Conservation (phyloP, 2,329 filamentous ascomycete species). For the Epichloe gansuensis region DNA sequence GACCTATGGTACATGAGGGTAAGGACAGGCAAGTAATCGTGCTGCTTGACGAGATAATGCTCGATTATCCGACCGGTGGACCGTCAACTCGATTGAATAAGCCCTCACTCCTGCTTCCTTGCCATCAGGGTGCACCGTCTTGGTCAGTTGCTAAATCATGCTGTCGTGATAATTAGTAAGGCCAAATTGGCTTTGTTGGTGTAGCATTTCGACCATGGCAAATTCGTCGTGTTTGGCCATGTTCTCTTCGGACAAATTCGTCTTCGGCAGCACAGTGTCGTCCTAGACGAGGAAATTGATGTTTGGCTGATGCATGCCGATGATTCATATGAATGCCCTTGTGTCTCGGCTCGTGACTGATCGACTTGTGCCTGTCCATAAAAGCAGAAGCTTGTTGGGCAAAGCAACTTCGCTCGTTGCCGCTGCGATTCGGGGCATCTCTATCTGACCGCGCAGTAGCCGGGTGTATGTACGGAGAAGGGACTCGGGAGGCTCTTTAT, state of each 20-base stretch:
- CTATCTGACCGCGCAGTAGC: neutral
- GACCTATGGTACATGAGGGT: neutral
- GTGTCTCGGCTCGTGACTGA: neutral
- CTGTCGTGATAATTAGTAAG: neutral
- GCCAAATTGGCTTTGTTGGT: neutral
- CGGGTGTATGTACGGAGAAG: no score
- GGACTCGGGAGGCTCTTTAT: neutral
- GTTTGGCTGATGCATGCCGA: neutral
- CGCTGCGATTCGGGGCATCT: neutral
- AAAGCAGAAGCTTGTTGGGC: neutral
- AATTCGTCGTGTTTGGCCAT: neutral
- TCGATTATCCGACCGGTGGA: conserved; percentile 1
- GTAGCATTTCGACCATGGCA: neutral
- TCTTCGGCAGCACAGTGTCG: neutral
- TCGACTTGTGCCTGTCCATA: neutral
- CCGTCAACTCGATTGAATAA: neutral
- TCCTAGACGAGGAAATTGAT: neutral
- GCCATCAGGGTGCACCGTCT: neutral
- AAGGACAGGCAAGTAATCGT: no score
- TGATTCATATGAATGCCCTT: neutral
- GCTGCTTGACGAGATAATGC: neutral
- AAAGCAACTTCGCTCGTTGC: neutral
- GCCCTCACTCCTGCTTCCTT: neutral
- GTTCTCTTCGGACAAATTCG: neutral
- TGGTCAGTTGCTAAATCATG: no score